Base-by-base conservation (phyloP, 176 grass and related monocot genomes). In the Ensete ventricosum region DNA sequence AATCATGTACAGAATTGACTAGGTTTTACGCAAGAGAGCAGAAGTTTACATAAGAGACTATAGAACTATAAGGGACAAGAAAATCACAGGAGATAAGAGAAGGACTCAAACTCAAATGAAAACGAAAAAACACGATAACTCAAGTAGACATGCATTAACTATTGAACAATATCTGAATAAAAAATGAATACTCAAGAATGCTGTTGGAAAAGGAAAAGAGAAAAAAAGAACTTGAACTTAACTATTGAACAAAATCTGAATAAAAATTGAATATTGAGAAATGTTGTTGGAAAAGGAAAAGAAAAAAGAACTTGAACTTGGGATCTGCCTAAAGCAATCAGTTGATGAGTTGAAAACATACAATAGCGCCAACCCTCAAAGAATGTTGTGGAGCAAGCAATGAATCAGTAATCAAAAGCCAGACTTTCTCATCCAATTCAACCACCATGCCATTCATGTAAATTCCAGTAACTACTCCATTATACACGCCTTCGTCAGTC, bases 361-460 rank as follows among this genome's bases (percentile, higher is more conserved):
- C 95, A 91, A 93, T 67, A 63, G 88, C 82, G 76, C 90, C 95
- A 85, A 93, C 58, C 78, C 95, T 85, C 64, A 98, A 74, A 76
- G 86, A 98, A 89, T 93, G 88, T 55, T 80, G 62, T 1, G 82
- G 85, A 11, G 73, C 34, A 67, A 88, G 80, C 73, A 63, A 76
- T 24, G 81, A 77, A 81, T 93, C 86, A 84, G 88, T 81, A 84
- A 89, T 76, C 69, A 98, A 87, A 53, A 98, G 22, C 84, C 80
- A 98, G 60, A 69, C 59, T 0, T 71, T 78, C 11, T 78, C 27
- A 76, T 98, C 90, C 73, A 98, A 84, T 82, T 98, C 90, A 50
- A 93, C 57, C 67, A 87, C 79, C 84, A 82, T 65, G 24, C 82
- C 86, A 54, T 91, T 62, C 54, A 87, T 85, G 80, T 84, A 84